phyloP scores from a whole-genome alignment of 176 grass and related monocot species.

The Juncus inflexus region DNA sequence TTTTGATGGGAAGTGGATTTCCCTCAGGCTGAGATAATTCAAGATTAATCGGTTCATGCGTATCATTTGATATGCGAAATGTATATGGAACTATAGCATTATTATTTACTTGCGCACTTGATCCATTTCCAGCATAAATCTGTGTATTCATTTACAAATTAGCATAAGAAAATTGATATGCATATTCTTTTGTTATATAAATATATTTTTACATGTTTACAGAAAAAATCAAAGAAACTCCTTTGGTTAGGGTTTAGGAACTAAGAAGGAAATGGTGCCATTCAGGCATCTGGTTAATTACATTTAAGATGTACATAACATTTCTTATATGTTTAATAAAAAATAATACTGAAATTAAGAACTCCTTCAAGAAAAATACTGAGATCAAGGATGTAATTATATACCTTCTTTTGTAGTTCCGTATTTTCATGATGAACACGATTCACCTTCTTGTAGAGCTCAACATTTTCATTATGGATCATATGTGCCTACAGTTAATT shows the following conservation, averaged over 20 bases:
- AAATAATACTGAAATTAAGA: no score
- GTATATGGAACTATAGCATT: slow-evolving; percentile 16
- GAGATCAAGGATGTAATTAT: background rate
- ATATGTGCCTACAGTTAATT: slow-evolving; percentile 41
- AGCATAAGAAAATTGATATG: background rate
- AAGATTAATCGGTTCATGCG: slow-evolving; percentile 29
- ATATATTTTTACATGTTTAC: background rate
- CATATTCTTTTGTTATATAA: background rate
- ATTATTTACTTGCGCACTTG: slow-evolving; percentile 20
- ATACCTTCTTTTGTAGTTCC: slow-evolving; percentile 48
- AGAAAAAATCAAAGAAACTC: no score
- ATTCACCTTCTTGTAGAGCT: slow-evolving; percentile 51
- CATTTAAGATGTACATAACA: no score
- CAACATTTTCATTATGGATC: slow-evolving; percentile 49
- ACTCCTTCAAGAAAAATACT: no score
- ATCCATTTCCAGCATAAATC: slow-evolving; percentile 31
- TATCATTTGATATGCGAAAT: slow-evolving; percentile 28
- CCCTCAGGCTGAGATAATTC: slow-evolving; percentile 31
- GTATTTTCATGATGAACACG: slow-evolving; percentile 43
- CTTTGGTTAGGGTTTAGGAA: no score
- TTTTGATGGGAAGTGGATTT: slow-evolving; percentile 7
- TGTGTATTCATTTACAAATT: slow-evolving; percentile 17
- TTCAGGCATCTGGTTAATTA: no score
- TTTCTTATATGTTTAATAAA: no score
- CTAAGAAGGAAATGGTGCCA: no score